Evolutionary conservation across 768 basidiomycete species (phyloP).

Genomic region (Lyophyllum shimeji): DNA sequence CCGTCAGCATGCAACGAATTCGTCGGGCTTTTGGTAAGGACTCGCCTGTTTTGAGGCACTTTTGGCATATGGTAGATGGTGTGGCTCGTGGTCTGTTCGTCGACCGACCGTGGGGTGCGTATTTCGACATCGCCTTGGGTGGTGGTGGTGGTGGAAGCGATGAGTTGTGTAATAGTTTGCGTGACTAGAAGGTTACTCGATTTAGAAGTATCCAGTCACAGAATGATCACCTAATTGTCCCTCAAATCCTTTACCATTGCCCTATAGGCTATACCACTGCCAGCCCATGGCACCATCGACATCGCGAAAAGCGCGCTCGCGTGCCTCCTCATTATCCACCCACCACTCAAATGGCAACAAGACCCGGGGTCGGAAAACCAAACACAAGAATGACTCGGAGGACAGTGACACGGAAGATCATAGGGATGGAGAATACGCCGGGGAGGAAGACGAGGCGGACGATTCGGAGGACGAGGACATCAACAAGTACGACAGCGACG

Average conservation of each 20-base stretch:
- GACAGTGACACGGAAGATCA: background rate
- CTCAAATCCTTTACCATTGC: no score
- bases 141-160: background rate
- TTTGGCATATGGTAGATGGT: constrained; percentile 75
- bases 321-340: background rate
- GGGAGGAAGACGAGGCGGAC: constrained; percentile 13
- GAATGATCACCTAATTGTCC: no score
- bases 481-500: constrained; percentile 25
- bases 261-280: background rate
- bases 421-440: constrained; percentile 6
- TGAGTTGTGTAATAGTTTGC: background rate
- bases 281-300: background rate
- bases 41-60: constrained; percentile 71
- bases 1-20: background rate
- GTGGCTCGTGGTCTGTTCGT: constrained; percentile 63
- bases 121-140: constrained; percentile 63
- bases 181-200: no score
- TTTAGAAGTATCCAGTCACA: no score
- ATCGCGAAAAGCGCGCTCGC: background rate
- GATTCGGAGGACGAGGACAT: constrained; percentile 11
- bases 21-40: background rate
- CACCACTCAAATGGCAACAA: background rate
- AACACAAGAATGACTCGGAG: background rate
- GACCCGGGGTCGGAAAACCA: background rate
- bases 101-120: constrained; percentile 68